Conservation (phyloP, 345 rosid genomes). For the Trapa bicornis region DNA sequence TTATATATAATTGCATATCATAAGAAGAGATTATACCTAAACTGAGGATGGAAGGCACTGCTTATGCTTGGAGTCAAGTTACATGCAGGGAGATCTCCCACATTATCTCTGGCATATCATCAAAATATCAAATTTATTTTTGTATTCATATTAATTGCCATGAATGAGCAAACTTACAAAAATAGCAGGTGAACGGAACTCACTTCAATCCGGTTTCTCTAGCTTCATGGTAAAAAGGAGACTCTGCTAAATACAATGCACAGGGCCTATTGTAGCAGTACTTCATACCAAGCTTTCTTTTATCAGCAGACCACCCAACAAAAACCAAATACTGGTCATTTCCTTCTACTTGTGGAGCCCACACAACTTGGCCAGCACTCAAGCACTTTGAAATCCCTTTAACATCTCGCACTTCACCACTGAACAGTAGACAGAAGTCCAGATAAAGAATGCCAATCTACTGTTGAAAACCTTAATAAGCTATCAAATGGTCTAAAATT, state of each 20-base stretch:
- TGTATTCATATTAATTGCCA: neutral
- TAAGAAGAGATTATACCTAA: constrained; percentile 40
- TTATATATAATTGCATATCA: neutral
- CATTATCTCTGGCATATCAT: constrained; percentile 31
- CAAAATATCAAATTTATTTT: neutral
- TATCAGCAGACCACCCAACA: constrained; percentile 70
- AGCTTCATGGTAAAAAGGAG: constrained; percentile 23
- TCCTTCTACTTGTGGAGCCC: constrained; percentile 54
- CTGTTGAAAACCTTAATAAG: neutral
- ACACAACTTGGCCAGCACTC: constrained; percentile 86
- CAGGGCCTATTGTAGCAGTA: constrained; percentile 78
- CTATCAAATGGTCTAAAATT: neutral
- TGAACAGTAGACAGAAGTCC: constrained; percentile 15
- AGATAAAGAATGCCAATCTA: neutral
- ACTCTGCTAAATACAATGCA: constrained; percentile 51
- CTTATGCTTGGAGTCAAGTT: constrained; percentile 62
- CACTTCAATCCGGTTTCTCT: constrained; percentile 37
- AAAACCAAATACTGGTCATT: constrained; percentile 51
- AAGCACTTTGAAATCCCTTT: constrained; percentile 59
- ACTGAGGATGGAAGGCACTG: constrained; percentile 65
- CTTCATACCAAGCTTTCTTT: constrained; percentile 82
- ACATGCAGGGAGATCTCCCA: constrained; percentile 23
- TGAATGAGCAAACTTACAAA: neutral
- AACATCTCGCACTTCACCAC: constrained; percentile 60
- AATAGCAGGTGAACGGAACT: constrained; percentile 15